A percentile compares a stretch with the other conserved stretches of the same genome.
phyloP scores from a whole-genome alignment of 2,329 filamentous ascomycete species.

The Alternaria sp. region DNA sequence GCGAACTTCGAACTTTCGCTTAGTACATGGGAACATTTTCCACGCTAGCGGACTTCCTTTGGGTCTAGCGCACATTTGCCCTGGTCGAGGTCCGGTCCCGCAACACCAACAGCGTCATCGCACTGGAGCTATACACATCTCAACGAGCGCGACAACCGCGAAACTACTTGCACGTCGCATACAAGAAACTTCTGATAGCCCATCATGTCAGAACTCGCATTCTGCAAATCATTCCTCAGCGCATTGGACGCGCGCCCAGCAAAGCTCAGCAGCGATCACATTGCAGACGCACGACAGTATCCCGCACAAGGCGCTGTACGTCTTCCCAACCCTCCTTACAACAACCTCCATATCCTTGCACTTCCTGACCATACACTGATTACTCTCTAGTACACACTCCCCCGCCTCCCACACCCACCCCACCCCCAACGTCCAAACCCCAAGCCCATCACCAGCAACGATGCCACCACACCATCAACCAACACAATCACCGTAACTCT shows the following conservation, averaged over 20 bases:
- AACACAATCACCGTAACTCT: slow-evolving; percentile 66
- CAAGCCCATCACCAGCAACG: slow-evolving; percentile 57
- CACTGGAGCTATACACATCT: slow-evolving; percentile 12
- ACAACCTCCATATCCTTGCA: slow-evolving; percentile 28
- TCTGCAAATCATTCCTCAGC: slow-evolving; percentile 83
- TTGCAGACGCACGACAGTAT: slow-evolving; percentile 83
- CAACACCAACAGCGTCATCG: slow-evolving; percentile 46
- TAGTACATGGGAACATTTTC: slow-evolving; percentile 25
- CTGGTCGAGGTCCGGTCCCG: slow-evolving; percentile 22
- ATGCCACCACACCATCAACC: slow-evolving; percentile 31
- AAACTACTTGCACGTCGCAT: neutral
- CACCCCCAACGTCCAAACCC: slow-evolving; percentile 58
- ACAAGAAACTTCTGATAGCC: slow-evolving; percentile 2
- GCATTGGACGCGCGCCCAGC: slow-evolving; percentile 78
- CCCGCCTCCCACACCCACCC: slow-evolving; percentile 67
- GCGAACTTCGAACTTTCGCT: slow-evolving; percentile 34
- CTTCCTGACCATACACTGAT: slow-evolving; percentile 37
- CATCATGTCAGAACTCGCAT: slow-evolving; percentile 71
- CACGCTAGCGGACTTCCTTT: slow-evolving; percentile 24
- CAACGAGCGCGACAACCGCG: slow-evolving; percentile 3
- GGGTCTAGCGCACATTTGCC: slow-evolving; percentile 10
- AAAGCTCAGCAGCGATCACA: slow-evolving; percentile 88
- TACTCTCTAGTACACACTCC: slow-evolving; percentile 70
- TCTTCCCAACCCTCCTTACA: slow-evolving; percentile 14
- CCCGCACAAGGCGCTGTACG: slow-evolving; percentile 79